phyloP scores from a whole-genome alignment of 2,329 filamentous ascomycete genomes.

The Thelonectria blattea region DNA sequence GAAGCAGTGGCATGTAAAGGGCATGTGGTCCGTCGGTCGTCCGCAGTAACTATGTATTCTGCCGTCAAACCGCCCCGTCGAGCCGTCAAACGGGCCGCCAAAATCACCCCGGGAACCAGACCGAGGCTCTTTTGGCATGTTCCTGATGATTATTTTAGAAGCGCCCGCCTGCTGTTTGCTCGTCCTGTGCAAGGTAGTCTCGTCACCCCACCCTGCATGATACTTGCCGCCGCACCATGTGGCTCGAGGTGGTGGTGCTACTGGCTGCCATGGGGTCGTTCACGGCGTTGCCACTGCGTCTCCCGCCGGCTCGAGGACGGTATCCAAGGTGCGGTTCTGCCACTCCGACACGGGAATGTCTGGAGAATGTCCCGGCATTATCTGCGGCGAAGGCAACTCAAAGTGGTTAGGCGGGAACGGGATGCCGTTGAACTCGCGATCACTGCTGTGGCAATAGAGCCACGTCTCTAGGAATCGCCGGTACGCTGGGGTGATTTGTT shows the following conservation, averaged over 20 bases:
- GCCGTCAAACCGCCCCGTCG: conserved; percentile 16
- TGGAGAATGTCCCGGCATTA: conserved; percentile 43
- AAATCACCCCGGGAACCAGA: conserved; percentile 13
- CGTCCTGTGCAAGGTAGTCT: conserved; percentile 16
- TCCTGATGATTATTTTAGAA: not conserved
- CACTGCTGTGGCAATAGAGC: conserved; percentile 53
- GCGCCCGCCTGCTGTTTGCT: not conserved
- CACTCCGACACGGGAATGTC: conserved; percentile 35
- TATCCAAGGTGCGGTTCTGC: conserved; percentile 34
- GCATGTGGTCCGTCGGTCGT: not conserved
- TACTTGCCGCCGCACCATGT: conserved; percentile 31
- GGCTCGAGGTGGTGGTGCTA: conserved; percentile 32
- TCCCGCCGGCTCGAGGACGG: conserved; percentile 35
- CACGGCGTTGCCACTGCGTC: conserved; percentile 33
- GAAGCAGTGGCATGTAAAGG: conserved; percentile 5
- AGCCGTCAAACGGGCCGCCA: conserved; percentile 5
- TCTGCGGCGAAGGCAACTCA: conserved; percentile 55
- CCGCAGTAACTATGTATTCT: conserved; percentile 9
- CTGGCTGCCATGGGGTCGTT: conserved; percentile 25
- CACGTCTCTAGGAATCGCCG: conserved; percentile 54
- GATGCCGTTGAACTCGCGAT: conserved; percentile 53
- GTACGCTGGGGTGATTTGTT: conserved; percentile 42
- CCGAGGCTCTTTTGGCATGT: not conserved
- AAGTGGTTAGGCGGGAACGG: conserved; percentile 53
- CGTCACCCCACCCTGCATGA: conserved; percentile 35